These are phyloP conservation scores for Aspergillus udagawae DNA, from an alignment of 2,329 filamentous ascomycete species.

Conservation along the genomic window DNA sequence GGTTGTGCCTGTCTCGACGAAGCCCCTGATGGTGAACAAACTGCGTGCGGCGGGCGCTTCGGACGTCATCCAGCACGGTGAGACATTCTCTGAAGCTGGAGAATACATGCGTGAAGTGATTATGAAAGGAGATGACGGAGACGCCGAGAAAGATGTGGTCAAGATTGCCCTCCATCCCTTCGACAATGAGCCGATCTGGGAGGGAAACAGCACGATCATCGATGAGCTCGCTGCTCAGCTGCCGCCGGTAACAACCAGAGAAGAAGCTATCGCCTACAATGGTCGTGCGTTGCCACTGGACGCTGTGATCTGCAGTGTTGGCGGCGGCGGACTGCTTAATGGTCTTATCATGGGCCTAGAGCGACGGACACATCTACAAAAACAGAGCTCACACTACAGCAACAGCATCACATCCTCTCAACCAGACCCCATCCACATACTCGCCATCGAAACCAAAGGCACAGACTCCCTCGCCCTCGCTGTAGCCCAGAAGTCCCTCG, in stretches of 20 bases:
- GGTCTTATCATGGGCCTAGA: slow-evolving; percentile 70
- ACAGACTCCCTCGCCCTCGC: slow-evolving; percentile 66
- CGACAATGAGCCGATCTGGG: slow-evolving; percentile 44
- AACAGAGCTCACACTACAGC: slow-evolving; percentile 12
- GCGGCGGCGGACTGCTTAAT: slow-evolving; percentile 75
- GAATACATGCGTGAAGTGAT: slow-evolving; percentile 56
- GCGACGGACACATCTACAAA: slow-evolving; percentile 38
- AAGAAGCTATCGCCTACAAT: slow-evolving; percentile 24
- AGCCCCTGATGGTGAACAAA: slow-evolving; percentile 67
- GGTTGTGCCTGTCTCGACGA: slow-evolving; percentile 65
- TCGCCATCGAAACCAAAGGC: slow-evolving; percentile 73
- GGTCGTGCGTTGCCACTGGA: slow-evolving; percentile 50
- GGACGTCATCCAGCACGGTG: slow-evolving; percentile 65
- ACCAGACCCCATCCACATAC: slow-evolving; percentile 46
- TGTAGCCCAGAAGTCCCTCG: slow-evolving; percentile 50
- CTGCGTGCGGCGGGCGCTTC: slow-evolving; percentile 62
- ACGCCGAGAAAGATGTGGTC: slow-evolving; percentile 26
- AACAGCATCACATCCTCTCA: slow-evolving; percentile 12
- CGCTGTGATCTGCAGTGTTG: slow-evolving; percentile 71
- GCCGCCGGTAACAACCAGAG: slow-evolving; percentile 29
- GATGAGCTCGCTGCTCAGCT: slow-evolving; percentile 43
- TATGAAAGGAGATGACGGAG: slow-evolving; percentile 27
- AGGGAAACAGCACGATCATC: slow-evolving; percentile 43
- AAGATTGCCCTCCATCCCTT: slow-evolving; percentile 44
- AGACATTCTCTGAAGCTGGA: slow-evolving; percentile 67